Conservation (phyloP, 2,329 filamentous ascomycete species). For the Akanthomyces muscarius region DNA sequence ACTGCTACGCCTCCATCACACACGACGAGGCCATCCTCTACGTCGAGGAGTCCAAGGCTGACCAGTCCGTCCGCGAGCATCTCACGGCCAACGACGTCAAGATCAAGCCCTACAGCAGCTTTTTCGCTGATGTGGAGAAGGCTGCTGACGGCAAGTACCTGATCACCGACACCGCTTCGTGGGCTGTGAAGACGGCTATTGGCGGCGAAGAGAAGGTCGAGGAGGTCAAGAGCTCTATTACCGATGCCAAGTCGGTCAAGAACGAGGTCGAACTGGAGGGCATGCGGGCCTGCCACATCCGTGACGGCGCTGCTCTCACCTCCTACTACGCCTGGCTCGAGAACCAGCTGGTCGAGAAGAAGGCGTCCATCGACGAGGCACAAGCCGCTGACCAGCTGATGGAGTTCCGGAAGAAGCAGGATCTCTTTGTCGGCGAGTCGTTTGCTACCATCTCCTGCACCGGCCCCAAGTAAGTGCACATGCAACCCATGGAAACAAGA, state of each 20-base stretch:
- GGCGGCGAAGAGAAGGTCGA: constrained; percentile 84
- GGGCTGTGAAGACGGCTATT: constrained; percentile 82
- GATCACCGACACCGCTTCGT: constrained; percentile 85
- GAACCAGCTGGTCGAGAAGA: constrained; percentile 73
- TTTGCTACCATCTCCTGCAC: constrained; percentile 97
- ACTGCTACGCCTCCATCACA: constrained; percentile 90
- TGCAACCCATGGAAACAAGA: neutral
- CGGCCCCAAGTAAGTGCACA: constrained; percentile 59
- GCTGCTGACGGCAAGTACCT: constrained; percentile 63
- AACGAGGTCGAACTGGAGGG: constrained; percentile 85
- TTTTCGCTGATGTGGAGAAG: constrained; percentile 72
- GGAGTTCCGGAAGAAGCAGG: constrained; percentile 60
- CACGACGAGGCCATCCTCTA: constrained; percentile 74
- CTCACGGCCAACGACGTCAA: constrained; percentile 65
- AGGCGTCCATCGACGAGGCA: constrained; percentile 76
- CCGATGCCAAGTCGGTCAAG: constrained; percentile 90
- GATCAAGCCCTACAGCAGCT: constrained; percentile 75
- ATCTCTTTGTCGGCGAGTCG: constrained; percentile 82
- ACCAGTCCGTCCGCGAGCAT: constrained; percentile 62
- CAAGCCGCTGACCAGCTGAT: constrained; percentile 89
- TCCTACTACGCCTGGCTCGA: constrained; percentile 98
- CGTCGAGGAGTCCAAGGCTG: constrained; percentile 75
- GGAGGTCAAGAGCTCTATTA: constrained; percentile 80
- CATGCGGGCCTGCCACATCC: constrained; percentile 90
- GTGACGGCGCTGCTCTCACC: constrained; percentile 85